Conservation (phyloP, 352 stramenopile genomes). For the Detonula confervacea region DNA sequence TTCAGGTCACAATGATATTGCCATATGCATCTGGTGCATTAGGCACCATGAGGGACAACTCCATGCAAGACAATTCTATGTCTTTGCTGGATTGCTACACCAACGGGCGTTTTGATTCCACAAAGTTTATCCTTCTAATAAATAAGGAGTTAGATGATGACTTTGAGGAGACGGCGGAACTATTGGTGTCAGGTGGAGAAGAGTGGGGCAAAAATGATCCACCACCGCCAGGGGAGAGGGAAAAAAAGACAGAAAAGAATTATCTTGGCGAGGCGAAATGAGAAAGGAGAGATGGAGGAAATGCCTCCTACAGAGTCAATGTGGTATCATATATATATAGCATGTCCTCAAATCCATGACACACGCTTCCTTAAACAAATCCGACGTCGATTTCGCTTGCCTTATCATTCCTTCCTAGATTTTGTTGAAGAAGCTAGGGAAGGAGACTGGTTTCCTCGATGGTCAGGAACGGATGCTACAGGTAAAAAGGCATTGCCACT, state of each 20-base stretch:
- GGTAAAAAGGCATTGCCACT: background rate
- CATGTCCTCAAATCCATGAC: background rate
- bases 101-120: background rate
- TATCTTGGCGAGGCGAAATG: background rate
- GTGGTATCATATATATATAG: constrained; percentile 3
- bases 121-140: background rate
- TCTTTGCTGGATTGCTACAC: background rate
- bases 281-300: background rate
- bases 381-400: background rate
- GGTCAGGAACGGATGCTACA: background rate
- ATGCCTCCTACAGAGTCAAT: background rate
- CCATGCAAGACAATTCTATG: background rate
- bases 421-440: constrained; percentile 8
- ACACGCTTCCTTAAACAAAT: background rate
- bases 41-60: background rate
- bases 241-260: constrained; percentile 1
- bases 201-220: background rate
- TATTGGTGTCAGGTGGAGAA: background rate
- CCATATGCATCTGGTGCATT: background rate
- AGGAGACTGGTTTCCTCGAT: background rate
- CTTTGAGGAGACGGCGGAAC: background rate
- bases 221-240: background rate
- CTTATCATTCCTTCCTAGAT: background rate
- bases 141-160: background rate
- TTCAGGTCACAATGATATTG: too few relatives aligned